Evolutionary conservation across 176 grass and related monocot genomes (phyloP).

Genomic region (Zoysia pacifica): DNA sequence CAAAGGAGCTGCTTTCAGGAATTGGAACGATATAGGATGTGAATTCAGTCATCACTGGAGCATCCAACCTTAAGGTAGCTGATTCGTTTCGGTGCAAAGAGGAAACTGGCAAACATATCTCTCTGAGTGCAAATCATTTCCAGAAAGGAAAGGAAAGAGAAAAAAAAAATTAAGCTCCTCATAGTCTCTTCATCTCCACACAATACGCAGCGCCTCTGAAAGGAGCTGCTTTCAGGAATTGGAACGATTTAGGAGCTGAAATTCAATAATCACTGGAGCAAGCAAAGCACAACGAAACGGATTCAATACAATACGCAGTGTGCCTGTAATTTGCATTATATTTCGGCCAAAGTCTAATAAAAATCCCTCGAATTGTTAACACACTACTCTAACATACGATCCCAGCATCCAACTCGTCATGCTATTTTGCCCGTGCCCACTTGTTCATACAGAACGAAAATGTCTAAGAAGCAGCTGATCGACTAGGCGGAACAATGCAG

Average conservation of each 20-base stretch:
- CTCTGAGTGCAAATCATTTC: background rate
- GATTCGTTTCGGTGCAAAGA: background rate
- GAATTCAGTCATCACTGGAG: conserved; percentile 42
- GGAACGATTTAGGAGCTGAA: conserved; percentile 45
- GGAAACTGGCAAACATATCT: background rate
- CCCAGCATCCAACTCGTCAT: background rate
- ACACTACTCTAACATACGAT: background rate
- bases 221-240: conserved; percentile 44
- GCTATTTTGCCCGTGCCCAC: too few species aligned
- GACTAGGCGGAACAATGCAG: background rate
- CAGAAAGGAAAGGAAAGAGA: background rate
- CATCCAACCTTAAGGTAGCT: background rate
- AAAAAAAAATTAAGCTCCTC: conserved; percentile 21
- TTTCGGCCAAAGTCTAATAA: background rate
- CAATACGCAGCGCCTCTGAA: background rate
- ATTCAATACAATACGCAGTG: background rate
- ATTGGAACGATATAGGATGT: conserved; percentile 49
- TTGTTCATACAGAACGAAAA: background rate
- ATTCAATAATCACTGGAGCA: conserved; percentile 35
- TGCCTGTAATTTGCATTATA: background rate
- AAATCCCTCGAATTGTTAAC: background rate
- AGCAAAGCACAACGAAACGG: background rate
- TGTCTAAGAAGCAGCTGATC: background rate
- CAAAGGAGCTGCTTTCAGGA: conserved; percentile 40
- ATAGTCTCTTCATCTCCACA: conserved; percentile 52